A percentile compares a stretch with the other conserved stretches of the same genome.
Evolutionary conservation across 331 rosid genomes (phyloP).

Genomic region (Malus hybrid): DNA sequence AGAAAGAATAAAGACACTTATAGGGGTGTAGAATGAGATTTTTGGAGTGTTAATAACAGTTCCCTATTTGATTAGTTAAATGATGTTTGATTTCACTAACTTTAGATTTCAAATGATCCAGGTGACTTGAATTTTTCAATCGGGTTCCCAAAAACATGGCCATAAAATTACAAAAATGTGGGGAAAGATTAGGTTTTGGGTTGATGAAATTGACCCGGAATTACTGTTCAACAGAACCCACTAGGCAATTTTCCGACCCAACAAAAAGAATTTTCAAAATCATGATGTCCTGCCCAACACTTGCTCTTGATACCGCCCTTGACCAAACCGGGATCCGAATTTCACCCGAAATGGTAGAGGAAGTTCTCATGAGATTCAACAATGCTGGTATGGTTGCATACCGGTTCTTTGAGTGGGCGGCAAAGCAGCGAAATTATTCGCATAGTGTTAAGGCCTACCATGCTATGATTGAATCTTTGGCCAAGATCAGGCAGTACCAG

Average conservation of each 20-base stretch:
- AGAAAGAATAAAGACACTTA: too few species aligned
- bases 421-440: constrained; percentile 27
- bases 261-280: constrained; percentile 39
- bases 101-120: not conserved
- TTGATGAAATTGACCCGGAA: not conserved
- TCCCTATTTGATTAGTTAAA: not conserved
- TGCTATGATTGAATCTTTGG: constrained; percentile 65
- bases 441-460: constrained; percentile 74
- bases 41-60: too few species aligned
- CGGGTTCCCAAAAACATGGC: not conserved
- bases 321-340: constrained; percentile 63
- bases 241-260: constrained; percentile 35
- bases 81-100: not conserved
- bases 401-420: constrained; percentile 27
- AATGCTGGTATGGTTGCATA: constrained; percentile 61
- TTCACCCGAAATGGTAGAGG: constrained; percentile 51
- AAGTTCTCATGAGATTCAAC: constrained; percentile 50
- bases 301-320: constrained; percentile 63
- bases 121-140: not conserved
- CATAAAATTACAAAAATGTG: not conserved
- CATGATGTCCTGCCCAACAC: constrained; percentile 45
- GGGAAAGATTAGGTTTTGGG: not conserved
- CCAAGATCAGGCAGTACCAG: constrained; percentile 81
- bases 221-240: constrained; percentile 28
- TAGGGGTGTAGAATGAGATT: too few species aligned